Evolutionary conservation across 345 rosid species (phyloP).

Genomic region (Sonneratia alba): DNA sequence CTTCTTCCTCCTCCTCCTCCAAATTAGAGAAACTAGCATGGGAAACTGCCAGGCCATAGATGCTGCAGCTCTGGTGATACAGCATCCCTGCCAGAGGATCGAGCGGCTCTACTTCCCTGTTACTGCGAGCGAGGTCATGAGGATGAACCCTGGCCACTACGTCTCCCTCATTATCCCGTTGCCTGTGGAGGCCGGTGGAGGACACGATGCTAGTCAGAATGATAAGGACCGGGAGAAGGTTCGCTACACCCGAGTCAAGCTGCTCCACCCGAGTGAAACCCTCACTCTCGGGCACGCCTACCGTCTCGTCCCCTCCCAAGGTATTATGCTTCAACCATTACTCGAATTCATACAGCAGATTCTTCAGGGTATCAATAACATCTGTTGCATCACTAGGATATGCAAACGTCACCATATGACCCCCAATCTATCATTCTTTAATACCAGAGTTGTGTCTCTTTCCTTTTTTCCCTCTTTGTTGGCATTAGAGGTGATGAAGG

Average conservation of each 20-base stretch:
- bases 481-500: conserved; percentile 71
- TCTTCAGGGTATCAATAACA: not conserved
- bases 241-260: conserved; percentile 78
- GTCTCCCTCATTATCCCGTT: conserved; percentile 88
- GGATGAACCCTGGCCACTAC: conserved; percentile 76
- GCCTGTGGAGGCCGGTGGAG: conserved; percentile 28
- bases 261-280: conserved; percentile 69
- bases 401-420: too few relatives aligned
- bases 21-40: conserved; percentile 24
- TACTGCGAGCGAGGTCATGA: conserved; percentile 69
- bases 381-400: too few relatives aligned
- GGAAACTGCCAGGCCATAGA: conserved; percentile 96
- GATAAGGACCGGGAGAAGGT: conserved; percentile 21
- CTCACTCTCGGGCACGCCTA: conserved; percentile 92
- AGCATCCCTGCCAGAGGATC: conserved; percentile 74
- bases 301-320: conserved; percentile 84
- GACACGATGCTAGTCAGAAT: not conserved
- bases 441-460: not conserved
- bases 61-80: conserved; percentile 87
- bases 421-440: too few relatives aligned
- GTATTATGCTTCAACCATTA: conserved; percentile 17
- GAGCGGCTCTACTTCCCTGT: conserved; percentile 75
- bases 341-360: not conserved
- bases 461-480: not conserved
- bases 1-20: not conserved